A percentile compares a stretch with the other conserved stretches of the same genome.
Conservation (phyloP, 2,329 filamentous ascomycete genomes). For the Endocalyx cinctus region DNA sequence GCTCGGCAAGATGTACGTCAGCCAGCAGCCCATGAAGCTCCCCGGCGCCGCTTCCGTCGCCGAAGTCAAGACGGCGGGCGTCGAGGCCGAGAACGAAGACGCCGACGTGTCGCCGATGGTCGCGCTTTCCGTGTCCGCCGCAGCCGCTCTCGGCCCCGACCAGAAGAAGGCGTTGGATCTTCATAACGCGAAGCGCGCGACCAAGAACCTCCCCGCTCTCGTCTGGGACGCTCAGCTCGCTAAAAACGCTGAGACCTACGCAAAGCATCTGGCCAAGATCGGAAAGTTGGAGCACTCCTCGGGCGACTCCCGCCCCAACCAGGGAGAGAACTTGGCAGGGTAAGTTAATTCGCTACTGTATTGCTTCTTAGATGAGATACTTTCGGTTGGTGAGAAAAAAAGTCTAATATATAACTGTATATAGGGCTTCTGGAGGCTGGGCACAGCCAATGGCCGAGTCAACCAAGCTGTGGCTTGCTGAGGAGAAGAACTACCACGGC, state of each 20-base stretch:
- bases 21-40: conserved; percentile 18
- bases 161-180: conserved; percentile 21
- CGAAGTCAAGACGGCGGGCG: too few species aligned
- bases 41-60: conserved; percentile 10
- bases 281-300: conserved; percentile 25
- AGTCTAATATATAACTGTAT: too few species aligned
- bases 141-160: conserved; percentile 12
- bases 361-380: too few species aligned
- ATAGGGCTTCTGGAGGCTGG: too few species aligned
- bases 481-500: conserved; percentile 28
- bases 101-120: too few species aligned
- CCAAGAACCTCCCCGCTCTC: conserved; percentile 19
- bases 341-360: conserved; percentile 10
- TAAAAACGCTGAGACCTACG: conserved; percentile 22
- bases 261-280: conserved; percentile 23
- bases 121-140: conserved; percentile 6
- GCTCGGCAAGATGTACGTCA: conserved; percentile 21
- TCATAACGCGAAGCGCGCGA: conserved; percentile 24
- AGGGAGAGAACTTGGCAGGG: conserved; percentile 33
- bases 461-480: conserved; percentile 28
- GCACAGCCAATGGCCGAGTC: conserved; percentile 19
- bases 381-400: too few species aligned
- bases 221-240: conserved; percentile 24
- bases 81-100: too few species aligned
- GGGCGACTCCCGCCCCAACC: conserved; percentile 19